These are phyloP conservation scores for Fusarium transvaalense DNA, from an alignment of 2,329 filamentous ascomycete species.

Conservation along the genomic window DNA sequence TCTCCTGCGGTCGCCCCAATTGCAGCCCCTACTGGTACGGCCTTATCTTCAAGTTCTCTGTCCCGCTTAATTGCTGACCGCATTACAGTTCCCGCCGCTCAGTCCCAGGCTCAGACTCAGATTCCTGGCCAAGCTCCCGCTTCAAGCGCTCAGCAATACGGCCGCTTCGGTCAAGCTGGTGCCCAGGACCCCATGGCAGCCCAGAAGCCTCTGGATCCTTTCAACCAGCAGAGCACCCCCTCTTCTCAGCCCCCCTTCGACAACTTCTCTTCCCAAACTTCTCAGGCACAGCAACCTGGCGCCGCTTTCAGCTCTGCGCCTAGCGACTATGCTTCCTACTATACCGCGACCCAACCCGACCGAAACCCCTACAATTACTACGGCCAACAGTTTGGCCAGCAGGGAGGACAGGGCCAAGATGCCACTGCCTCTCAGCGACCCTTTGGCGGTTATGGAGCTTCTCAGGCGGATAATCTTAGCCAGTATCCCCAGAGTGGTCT, in stretches of 20 bases:
- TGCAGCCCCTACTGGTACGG: constrained; percentile 53
- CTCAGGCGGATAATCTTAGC: constrained; percentile 72
- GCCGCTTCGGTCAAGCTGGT: constrained; percentile 74
- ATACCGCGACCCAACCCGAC: constrained; percentile 79
- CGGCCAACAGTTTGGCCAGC: constrained; percentile 69
- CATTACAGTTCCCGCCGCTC: constrained; percentile 36
- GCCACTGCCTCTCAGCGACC: constrained; percentile 76
- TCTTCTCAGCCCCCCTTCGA: constrained; percentile 70
- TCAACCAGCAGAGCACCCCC: constrained; percentile 76
- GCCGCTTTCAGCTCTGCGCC: constrained; percentile 80
- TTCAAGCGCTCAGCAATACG: constrained; percentile 74
- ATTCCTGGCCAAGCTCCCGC: constrained; percentile 62
- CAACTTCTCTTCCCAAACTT: constrained; percentile 68
- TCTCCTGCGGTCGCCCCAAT: constrained; percentile 59
- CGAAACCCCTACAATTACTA: constrained; percentile 88
- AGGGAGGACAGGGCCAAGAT: constrained; percentile 76
- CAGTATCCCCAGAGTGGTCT: constrained; percentile 80
- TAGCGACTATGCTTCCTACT: constrained; percentile 86
- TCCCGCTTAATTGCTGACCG: constrained; percentile 23
- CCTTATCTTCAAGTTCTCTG: not conserved
- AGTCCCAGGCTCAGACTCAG: constrained; percentile 58
- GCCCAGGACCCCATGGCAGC: constrained; percentile 70
- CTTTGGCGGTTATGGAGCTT: constrained; percentile 79
- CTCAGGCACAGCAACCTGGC: constrained; percentile 71
- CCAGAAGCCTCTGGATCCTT: constrained; percentile 90